Conservation (phyloP, 2,329 filamentous ascomycete species). For the Metarhizium album region DNA sequence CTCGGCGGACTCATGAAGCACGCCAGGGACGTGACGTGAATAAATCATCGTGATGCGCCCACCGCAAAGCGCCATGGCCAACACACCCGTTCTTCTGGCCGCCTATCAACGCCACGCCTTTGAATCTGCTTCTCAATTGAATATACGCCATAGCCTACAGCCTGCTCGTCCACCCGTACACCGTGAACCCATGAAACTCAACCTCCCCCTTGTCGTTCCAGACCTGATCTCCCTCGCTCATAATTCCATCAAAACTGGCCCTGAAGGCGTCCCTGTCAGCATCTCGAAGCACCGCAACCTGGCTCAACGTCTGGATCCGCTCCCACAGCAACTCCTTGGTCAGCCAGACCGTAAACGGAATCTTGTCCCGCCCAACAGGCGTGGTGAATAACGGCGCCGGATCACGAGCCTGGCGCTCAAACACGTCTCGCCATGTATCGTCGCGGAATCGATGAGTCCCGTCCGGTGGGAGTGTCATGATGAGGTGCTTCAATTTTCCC, state of each 20-base stretch:
- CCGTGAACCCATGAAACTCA: slow-evolving; percentile 52
- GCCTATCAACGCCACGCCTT: no score
- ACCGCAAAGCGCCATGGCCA: no score
- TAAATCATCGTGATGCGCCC: slow-evolving; percentile 11
- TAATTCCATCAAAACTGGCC: slow-evolving; percentile 40
- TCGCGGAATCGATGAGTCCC: slow-evolving; percentile 55
- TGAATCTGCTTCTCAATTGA: background rate
- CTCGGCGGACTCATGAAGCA: slow-evolving; percentile 44
- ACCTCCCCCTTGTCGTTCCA: slow-evolving; percentile 52
- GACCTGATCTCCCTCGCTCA: slow-evolving; percentile 42
- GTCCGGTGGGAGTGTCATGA: slow-evolving; percentile 41
- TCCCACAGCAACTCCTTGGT: slow-evolving; percentile 50
- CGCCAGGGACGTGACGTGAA: slow-evolving; percentile 7
- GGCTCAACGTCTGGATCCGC: slow-evolving; percentile 55
- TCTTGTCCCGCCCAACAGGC: slow-evolving; percentile 46
- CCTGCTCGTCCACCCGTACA: slow-evolving; percentile 50
- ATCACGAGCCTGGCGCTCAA: slow-evolving; percentile 45
- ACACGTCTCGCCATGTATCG: slow-evolving; percentile 50
- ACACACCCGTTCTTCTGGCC: no score
- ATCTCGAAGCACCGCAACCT: slow-evolving; percentile 49
- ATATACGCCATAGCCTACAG: no score
- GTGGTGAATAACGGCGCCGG: slow-evolving; percentile 43
- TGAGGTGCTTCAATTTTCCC: slow-evolving; percentile 46
- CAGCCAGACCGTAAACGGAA: slow-evolving; percentile 48
- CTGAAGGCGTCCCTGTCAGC: slow-evolving; percentile 37